These are phyloP conservation scores for Eucalyptus sp. DNA, from an alignment of 345 rosid species.

Conservation along the genomic window DNA sequence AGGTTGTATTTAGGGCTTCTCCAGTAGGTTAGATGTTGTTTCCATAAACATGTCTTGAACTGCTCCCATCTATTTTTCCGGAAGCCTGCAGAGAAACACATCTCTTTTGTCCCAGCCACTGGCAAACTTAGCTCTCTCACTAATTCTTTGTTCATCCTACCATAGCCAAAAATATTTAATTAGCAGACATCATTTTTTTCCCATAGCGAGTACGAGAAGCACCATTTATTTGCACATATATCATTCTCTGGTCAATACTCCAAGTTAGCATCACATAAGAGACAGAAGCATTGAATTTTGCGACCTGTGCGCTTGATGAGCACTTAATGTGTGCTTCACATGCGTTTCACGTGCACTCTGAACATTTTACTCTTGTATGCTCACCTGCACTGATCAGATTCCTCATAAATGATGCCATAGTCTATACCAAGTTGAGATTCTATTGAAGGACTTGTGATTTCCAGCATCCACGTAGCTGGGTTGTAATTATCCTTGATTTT, in stretches of 20 bases:
- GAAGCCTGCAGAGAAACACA: conserved; percentile 14
- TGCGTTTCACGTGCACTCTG: neutral
- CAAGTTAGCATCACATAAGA: neutral
- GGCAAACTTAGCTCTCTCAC: conserved; percentile 11
- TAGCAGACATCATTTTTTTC: neutral
- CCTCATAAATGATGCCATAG: conserved; percentile 12
- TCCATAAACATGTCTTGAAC: conserved; percentile 50
- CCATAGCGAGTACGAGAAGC: neutral
- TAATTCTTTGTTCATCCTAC: neutral
- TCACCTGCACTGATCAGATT: conserved; percentile 4
- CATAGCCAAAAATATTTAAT: neutral
- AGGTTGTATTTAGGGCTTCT: conserved; percentile 41
- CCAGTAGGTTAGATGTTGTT: conserved; percentile 50
- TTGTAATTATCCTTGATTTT: conserved; percentile 37
- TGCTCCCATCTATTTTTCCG: conserved; percentile 30
- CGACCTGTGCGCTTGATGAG: neutral
- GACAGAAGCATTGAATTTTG: neutral
- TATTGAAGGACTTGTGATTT: conserved; percentile 29
- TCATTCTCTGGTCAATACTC: neutral
- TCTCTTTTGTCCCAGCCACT: conserved; percentile 6
- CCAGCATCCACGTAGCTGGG: conserved; percentile 72
- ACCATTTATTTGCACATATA: neutral
- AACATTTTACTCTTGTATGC: neutral
- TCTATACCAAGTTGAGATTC: conserved; percentile 22
- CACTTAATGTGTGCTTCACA: neutral